Conservation (phyloP, 176 grass and related monocot genomes). For the Guadua angustifolia region DNA sequence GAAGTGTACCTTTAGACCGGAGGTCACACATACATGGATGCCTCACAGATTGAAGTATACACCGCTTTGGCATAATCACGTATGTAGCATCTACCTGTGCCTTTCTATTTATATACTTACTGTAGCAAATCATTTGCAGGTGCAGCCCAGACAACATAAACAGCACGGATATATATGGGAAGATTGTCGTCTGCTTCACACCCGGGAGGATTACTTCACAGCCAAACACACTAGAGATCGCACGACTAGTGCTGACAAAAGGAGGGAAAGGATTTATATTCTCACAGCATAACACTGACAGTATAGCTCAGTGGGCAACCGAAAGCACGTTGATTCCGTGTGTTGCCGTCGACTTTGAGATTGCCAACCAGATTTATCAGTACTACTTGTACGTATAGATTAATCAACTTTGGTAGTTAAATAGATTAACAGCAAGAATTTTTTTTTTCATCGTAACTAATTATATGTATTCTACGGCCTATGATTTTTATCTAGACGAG, state of each 20-base stretch:
- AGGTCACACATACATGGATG: too few species aligned
- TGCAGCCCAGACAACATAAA: background rate
- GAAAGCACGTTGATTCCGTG: background rate
- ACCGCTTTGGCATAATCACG: too few species aligned
- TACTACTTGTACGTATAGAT: slow-evolving; percentile 7
- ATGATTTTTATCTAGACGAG: too few species aligned
- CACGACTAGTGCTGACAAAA: background rate
- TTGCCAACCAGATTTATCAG: slow-evolving; percentile 1
- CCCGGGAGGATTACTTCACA: background rate
- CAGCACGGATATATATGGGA: slow-evolving; percentile 10
- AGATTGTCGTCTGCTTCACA: slow-evolving; percentile 17
- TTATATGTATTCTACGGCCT: too few species aligned
- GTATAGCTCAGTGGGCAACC: fast-evolving
- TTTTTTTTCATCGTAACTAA: too few species aligned
- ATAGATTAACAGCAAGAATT: too few species aligned
- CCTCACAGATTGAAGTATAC: too few species aligned
- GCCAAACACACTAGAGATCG: background rate
- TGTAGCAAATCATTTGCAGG: slow-evolving; percentile 1
- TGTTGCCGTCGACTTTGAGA: slow-evolving; percentile 34
- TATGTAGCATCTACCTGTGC: too few species aligned
- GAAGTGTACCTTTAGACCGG: too few species aligned
- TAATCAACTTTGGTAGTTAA: too few species aligned
- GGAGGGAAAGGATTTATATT: slow-evolving; percentile 43
- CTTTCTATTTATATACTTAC: background rate
- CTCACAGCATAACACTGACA: background rate